These are phyloP conservation scores for Leccinum subspadiceum DNA, from an alignment of 1,284 basidiomycete genomes.

Conservation along the genomic window DNA sequence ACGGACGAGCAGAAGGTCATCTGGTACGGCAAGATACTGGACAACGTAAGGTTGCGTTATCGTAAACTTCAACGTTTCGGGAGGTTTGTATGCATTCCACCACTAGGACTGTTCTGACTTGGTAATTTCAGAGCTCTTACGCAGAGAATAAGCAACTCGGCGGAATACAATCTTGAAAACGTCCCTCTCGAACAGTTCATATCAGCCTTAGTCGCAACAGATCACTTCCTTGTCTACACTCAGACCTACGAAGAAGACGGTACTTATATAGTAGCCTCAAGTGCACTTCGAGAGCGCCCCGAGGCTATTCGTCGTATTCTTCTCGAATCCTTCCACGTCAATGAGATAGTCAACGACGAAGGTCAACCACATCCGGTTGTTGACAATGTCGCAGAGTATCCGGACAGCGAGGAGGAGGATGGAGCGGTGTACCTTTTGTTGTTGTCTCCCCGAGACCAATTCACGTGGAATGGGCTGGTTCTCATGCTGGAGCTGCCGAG, in stretches of 20 bases:
- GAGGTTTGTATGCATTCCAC: conserved; percentile 49
- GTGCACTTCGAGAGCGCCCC: conserved; percentile 79
- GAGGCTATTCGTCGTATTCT: conserved; percentile 82
- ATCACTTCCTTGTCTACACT: conserved; percentile 95
- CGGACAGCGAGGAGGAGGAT: conserved; percentile 53
- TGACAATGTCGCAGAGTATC: conserved; percentile 47
- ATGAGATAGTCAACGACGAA: conserved; percentile 58
- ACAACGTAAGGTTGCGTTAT: conserved; percentile 90
- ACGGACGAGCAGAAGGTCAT: conserved; percentile 77
- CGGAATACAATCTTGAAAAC: conserved; percentile 87
- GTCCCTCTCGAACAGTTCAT: conserved; percentile 84
- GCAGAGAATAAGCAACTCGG: conserved; percentile 91
- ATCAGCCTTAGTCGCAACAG: conserved; percentile 76
- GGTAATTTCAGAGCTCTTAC: conserved; percentile 61
- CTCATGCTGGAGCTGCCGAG: conserved; percentile 67
- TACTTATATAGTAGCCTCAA: conserved; percentile 91
- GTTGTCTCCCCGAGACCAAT: conserved; percentile 83
- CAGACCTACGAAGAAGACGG: conserved; percentile 87
- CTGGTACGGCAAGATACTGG: conserved; percentile 94
- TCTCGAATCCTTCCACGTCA: conserved; percentile 79
- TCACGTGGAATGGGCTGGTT: conserved; percentile 94
- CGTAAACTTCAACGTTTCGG: conserved; percentile 94
- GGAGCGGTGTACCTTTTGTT: conserved; percentile 78
- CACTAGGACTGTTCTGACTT: conserved; percentile 10
- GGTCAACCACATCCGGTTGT: conserved; percentile 43